These are phyloP conservation scores for Ceratocystis colombiana DNA, from an alignment of 2,329 filamentous ascomycete species.

Conservation along the genomic window DNA sequence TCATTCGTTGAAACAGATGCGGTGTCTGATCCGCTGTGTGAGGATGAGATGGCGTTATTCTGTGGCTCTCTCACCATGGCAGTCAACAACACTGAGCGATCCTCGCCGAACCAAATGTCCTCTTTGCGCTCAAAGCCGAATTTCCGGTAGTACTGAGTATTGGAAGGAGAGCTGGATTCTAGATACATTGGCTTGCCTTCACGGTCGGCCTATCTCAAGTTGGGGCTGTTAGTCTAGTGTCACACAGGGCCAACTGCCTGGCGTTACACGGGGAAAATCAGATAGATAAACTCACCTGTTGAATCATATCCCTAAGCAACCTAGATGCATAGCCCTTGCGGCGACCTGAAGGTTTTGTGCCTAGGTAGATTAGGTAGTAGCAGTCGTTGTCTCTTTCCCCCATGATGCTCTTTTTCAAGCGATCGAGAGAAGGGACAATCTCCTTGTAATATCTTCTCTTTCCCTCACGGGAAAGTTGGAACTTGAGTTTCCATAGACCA, in stretches of 20 bases:
- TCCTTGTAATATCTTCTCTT: slow-evolving; percentile 65
- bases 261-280: background rate
- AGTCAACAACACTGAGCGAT: slow-evolving; percentile 51
- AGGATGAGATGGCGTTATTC: slow-evolving; percentile 28
- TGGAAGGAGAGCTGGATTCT: slow-evolving; percentile 61
- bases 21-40: slow-evolving; percentile 1
- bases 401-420: slow-evolving; percentile 60
- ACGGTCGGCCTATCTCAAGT: slow-evolving; percentile 48
- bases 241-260: background rate
- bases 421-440: slow-evolving; percentile 63
- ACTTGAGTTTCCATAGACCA: slow-evolving; percentile 69
- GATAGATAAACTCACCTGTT: slow-evolving; percentile 40
- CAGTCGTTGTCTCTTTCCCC: slow-evolving; percentile 55
- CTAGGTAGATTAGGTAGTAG: slow-evolving; percentile 78
- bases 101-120: slow-evolving; percentile 53
- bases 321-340: slow-evolving; percentile 63
- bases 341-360: slow-evolving; percentile 59
- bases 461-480: slow-evolving; percentile 62
- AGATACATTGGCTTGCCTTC: slow-evolving; percentile 63
- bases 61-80: slow-evolving; percentile 73
- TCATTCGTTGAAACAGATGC: slow-evolving; percentile 16
- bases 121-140: slow-evolving; percentile 60
- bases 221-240: background rate
- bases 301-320: slow-evolving; percentile 60
- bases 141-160: slow-evolving; percentile 62